phyloP scores from a whole-genome alignment of 2,329 filamentous ascomycete species.

The Calonectria honghensis region DNA sequence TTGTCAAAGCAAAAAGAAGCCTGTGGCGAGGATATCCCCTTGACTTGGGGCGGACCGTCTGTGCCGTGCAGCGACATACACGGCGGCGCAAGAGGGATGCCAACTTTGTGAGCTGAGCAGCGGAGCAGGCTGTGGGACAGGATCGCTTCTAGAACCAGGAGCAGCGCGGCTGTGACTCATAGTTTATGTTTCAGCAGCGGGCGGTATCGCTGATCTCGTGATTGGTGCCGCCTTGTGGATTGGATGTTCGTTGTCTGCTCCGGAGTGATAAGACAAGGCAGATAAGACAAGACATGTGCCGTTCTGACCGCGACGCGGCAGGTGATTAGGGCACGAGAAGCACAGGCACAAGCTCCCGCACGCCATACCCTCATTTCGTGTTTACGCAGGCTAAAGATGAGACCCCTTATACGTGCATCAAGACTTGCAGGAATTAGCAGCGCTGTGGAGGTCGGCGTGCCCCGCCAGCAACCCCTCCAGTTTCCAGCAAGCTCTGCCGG shows the following conservation, averaged over 20 bases:
- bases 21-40: not conserved
- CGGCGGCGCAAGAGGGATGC: slow-evolving; percentile 4
- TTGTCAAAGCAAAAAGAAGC: not conserved
- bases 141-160: slow-evolving; percentile 37
- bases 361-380: slow-evolving; percentile 14
- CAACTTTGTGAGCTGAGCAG: slow-evolving; percentile 29
- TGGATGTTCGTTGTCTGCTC: not conserved
- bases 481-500: slow-evolving; percentile 30
- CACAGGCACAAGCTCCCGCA: not conserved
- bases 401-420: slow-evolving; percentile 31
- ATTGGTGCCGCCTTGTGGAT: not conserved
- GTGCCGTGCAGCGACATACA: slow-evolving; percentile 23
- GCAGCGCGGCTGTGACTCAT: slow-evolving; percentile 33
- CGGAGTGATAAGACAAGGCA: not conserved
- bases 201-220: slow-evolving; percentile 22
- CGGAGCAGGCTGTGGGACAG: slow-evolving; percentile 34
- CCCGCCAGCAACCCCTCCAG: slow-evolving; percentile 40
- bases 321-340: slow-evolving; percentile 21
- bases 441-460: slow-evolving; percentile 39
- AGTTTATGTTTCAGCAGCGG: slow-evolving; percentile 8
- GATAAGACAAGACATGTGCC: not conserved
- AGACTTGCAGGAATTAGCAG: slow-evolving; percentile 16
- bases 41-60: not conserved
- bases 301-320: not conserved
- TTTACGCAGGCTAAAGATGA: slow-evolving; percentile 18